phyloP scores from a whole-genome alignment of 2,329 filamentous ascomycete genomes.

The Trichophyton mentagrophytes region DNA sequence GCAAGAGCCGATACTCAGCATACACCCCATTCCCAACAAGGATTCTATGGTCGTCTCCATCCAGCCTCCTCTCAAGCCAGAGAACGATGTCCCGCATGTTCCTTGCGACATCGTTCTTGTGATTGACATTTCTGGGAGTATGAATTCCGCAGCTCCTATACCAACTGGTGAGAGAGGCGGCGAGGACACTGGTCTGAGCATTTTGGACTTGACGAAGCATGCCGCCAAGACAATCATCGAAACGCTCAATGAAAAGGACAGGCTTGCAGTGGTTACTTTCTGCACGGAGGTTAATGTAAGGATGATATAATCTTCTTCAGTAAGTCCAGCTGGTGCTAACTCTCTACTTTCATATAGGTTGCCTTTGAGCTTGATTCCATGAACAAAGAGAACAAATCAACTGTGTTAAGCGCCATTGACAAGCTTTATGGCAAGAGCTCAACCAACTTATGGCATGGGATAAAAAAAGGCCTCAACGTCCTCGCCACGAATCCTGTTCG shows the following conservation, averaged over 20 bases:
- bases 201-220: constrained; percentile 50
- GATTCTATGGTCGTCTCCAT: constrained; percentile 16
- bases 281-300: constrained; percentile 26
- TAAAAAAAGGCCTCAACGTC: constrained; percentile 39
- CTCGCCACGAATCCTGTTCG: constrained; percentile 26
- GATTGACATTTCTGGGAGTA: constrained; percentile 50
- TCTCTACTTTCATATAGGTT: constrained; percentile 10
- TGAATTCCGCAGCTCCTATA: constrained; percentile 37
- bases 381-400: constrained; percentile 36
- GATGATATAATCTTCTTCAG: not conserved
- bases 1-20: not conserved
- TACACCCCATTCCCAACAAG: constrained; percentile 5
- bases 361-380: constrained; percentile 39
- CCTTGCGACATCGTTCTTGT: constrained; percentile 50
- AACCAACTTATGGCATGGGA: constrained; percentile 49
- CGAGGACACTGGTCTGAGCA: constrained; percentile 40
- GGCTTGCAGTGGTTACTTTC: constrained; percentile 48
- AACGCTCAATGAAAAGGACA: constrained; percentile 42
- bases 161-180: constrained; percentile 23
- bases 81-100: constrained; percentile 20
- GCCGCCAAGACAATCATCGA: constrained; percentile 47
- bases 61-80: constrained; percentile 15
- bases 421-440: constrained; percentile 26
- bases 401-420: constrained; percentile 32
- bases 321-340: not conserved